Percentiles rank a stretch among this genome's conserved stretches.
phyloP scores from a whole-genome alignment of 371 early-diverging fungal genomes.

The Cokeromyces recurvatus region DNA sequence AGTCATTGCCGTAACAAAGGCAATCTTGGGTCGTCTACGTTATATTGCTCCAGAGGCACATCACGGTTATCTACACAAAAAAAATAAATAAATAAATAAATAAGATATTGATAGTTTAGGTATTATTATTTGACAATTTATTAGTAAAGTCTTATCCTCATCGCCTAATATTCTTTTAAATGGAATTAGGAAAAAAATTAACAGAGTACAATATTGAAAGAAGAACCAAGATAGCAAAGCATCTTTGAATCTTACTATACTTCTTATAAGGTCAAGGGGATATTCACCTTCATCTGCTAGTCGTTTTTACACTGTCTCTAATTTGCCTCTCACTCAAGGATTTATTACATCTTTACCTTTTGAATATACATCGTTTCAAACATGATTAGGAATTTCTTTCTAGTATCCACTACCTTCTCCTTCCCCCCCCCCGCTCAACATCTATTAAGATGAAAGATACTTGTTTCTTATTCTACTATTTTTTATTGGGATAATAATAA shows the following conservation, averaged over 20 bases:
- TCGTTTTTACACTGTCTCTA: constrained; percentile 42
- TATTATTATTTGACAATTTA: constrained; percentile 45
- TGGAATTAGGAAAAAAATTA: constrained; percentile 13
- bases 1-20: constrained; percentile 39
- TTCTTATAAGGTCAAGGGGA: constrained; percentile 31
- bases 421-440: too few relatives aligned
- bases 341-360: constrained; percentile 30
- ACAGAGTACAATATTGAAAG: constrained; percentile 39
- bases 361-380: constrained; percentile 14
- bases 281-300: constrained; percentile 29
- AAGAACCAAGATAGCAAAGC: constrained; percentile 38
- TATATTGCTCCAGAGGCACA: constrained; percentile 46
- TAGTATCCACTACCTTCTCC: too few relatives aligned
- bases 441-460: too few relatives aligned
- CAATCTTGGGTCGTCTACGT: constrained; percentile 44
- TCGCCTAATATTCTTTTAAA: constrained; percentile 39
- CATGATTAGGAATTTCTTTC: too few relatives aligned
- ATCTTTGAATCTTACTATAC: constrained; percentile 37
- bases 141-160: constrained; percentile 46
- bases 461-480: too few relatives aligned
- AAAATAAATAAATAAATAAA: constrained; percentile 44
- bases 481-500: too few relatives aligned
- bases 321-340: constrained; percentile 24
- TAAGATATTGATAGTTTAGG: constrained; percentile 45
- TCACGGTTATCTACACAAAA: too few relatives aligned